Percentiles rank a stretch among this genome's conserved stretches.
Evolutionary conservation across 768 basidiomycete genomes (phyloP).

Genomic region (Tricholoma sp.): DNA sequence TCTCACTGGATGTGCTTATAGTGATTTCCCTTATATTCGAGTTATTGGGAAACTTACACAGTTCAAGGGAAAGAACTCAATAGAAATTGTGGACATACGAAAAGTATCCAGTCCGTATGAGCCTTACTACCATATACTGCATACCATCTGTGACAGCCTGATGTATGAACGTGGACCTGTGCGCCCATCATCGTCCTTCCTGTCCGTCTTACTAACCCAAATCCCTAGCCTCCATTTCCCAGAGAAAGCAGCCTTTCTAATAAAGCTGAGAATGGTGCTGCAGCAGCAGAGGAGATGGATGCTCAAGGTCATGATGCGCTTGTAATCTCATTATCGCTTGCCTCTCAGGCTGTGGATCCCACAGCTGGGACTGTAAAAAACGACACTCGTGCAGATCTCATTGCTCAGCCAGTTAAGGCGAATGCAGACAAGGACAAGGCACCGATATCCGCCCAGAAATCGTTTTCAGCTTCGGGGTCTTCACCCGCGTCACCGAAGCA

Average conservation of each 20-base stretch:
- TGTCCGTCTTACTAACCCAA: not conserved
- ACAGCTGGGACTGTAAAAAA: not conserved
- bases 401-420: not conserved
- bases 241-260: not conserved
- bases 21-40: conserved; percentile 63
- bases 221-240: not conserved
- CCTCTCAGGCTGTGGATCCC: not conserved
- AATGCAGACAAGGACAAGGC: not conserved
- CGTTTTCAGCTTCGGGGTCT: not conserved
- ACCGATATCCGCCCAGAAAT: not conserved
- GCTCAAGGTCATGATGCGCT: not conserved
- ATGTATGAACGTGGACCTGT: conserved; percentile 13
- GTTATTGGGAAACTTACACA: conserved; percentile 20
- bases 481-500: not conserved
- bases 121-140: conserved; percentile 23
- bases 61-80: conserved; percentile 10
- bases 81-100: conserved; percentile 18
- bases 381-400: not conserved
- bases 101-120: conserved; percentile 18
- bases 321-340: not conserved
- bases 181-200: not conserved
- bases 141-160: conserved; percentile 17
- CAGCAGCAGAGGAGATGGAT: not conserved
- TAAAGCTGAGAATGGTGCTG: not conserved
- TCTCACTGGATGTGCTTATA: conserved; percentile 20